Percentiles rank a stretch among this genome's conserved stretches.
phyloP scores from a whole-genome alignment of 2,329 filamentous ascomycete genomes.

The Xenosphaeropsis pyriputrescens region DNA sequence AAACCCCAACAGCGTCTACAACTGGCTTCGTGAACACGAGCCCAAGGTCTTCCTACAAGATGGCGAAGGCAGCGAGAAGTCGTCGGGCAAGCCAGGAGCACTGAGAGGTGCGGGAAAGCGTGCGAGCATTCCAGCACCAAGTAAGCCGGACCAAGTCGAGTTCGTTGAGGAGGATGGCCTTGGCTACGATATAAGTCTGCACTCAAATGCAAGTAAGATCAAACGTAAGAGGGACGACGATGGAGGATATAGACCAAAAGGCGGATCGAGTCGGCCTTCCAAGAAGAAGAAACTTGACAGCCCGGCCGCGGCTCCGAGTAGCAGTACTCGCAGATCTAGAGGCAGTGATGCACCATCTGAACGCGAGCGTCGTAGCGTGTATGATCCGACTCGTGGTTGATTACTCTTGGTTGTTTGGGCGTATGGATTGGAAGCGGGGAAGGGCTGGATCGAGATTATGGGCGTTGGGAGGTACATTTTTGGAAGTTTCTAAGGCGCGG shows the following conservation, averaged over 20 bases:
- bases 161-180: conserved; percentile 20
- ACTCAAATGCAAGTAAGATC: conserved; percentile 28
- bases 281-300: background rate
- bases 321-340: background rate
- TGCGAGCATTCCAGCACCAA: conserved; percentile 16
- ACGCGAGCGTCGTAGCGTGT: too few species aligned
- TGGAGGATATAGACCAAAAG: conserved; percentile 40
- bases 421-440: too few species aligned
- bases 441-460: too few species aligned
- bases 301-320: background rate
- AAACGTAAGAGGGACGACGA: conserved; percentile 39
- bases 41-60: conserved; percentile 70
- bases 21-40: conserved; percentile 80
- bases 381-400: too few species aligned
- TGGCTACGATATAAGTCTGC: conserved; percentile 16
- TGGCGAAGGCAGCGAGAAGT: conserved; percentile 24
- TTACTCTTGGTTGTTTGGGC: too few species aligned
- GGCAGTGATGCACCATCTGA: too few species aligned
- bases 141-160: conserved; percentile 16
- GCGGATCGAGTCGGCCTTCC: conserved; percentile 1
- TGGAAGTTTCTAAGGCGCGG: too few species aligned
- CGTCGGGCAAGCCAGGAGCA: conserved; percentile 20
- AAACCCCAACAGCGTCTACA: conserved; percentile 88
- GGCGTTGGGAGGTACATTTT: too few species aligned
- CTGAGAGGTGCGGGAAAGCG: conserved; percentile 19